Percentiles rank a stretch among this genome's conserved stretches.
These are phyloP conservation scores for Trichoderma asperellum DNA, from an alignment of 2,329 filamentous ascomycete genomes.

Conservation along the genomic window DNA sequence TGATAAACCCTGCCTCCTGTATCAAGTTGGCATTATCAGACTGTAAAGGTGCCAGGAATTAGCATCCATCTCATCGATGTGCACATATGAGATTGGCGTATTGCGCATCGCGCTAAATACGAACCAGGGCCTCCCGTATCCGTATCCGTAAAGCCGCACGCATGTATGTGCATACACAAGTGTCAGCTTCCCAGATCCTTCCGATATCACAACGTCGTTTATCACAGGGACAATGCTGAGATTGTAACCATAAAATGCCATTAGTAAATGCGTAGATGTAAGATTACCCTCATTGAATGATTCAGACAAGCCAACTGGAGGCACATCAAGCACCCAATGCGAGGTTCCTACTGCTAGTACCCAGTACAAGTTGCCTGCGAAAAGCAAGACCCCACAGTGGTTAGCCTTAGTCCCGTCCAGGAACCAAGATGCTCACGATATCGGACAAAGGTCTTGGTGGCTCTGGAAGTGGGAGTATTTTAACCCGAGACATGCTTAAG, in stretches of 20 bases:
- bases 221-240: not conserved
- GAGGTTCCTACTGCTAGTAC: not conserved
- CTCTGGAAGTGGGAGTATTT: not conserved
- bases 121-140: slow-evolving; percentile 15
- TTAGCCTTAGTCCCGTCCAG: not conserved
- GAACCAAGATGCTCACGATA: not conserved
- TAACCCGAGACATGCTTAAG: not conserved
- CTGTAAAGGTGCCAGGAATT: not conserved
- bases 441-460: not conserved
- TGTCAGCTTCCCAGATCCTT: not conserved
- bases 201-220: not conserved
- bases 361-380: not conserved
- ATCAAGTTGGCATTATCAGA: not conserved
- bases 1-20: not conserved
- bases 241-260: not conserved
- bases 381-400: not conserved
- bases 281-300: not conserved
- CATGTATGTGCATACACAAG: not conserved
- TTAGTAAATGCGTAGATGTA: not conserved
- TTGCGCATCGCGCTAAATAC: not conserved
- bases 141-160: slow-evolving; percentile 23
- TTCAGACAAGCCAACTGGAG: not conserved
- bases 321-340: not conserved
- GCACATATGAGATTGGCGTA: not conserved
- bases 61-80: not conserved